Evolutionary conservation across 257 asterid species (phyloP), one percentile per base, ranked within the genome.

Genomic region (Gentiana macrophylla): DNA sequence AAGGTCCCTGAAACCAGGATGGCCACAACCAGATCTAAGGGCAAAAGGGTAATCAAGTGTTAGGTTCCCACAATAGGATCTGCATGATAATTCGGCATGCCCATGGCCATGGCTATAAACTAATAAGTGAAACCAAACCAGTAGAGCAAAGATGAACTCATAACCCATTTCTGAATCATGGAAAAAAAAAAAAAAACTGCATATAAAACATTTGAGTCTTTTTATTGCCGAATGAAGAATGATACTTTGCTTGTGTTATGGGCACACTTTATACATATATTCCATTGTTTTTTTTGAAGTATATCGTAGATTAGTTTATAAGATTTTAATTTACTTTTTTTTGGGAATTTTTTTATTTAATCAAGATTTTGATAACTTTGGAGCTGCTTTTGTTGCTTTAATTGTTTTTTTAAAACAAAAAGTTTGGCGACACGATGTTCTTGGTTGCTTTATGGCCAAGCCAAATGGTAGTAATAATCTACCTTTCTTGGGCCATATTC

Each of bases 31-130:
- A 0, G 87, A 72, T 9, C 64, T 83, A 63, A 81, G 72, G 33
- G 80, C 79, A 55, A 91, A 84, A 38, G 98, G 98, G 71, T 86
- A 86, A 48, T 79, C 86, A 3, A 91, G 37, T 0, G 91, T 91
- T 8, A 91, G 76, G 80, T 87, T 91, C 24, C 96, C 98, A 13
- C 98, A 91, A 57, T 80, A 84, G 13, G 95, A 83, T 33, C 94
- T 74, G 55, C 98, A 90, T 1, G 80, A n/a, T 32, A 45, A 32
- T 52, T 63, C 77, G 15, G 78, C 67, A 4, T 69, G 67, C 61
- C 78, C 80, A 33, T 68, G 52, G 78, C 70, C 57, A 4, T 65
- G 55, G 53, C 15, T 72, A 52, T 32, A 73, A 50, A 73, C 3
- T 15, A 65, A 55, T 47, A 49, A 24, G 6, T 66, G 72, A 12